Percentiles rank a stretch among this genome's conserved stretches.
These are phyloP conservation scores for Pyrenophora teres DNA, from an alignment of 2,329 filamentous ascomycete genomes.

Conservation along the genomic window DNA sequence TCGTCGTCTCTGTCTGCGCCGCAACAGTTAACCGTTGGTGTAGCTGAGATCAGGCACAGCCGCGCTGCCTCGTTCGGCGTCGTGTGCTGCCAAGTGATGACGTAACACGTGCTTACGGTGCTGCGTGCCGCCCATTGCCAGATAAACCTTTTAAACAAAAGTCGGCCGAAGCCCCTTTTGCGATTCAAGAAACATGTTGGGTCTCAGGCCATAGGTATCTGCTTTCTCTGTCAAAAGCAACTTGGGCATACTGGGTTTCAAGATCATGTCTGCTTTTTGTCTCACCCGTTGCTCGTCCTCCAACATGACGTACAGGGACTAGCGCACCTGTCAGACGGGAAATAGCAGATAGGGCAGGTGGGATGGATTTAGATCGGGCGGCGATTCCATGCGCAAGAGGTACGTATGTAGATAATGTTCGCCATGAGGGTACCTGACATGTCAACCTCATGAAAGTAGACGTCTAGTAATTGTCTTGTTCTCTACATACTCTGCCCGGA, in stretches of 20 bases:
- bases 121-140: neutral
- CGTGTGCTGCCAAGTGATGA: constrained; percentile 30
- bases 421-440: neutral
- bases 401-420: neutral
- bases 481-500: neutral
- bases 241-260: neutral
- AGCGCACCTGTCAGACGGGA: constrained; percentile 16
- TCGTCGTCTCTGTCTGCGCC: constrained; percentile 5
- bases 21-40: constrained; percentile 15
- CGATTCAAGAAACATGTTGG: too few relatives aligned
- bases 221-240: neutral
- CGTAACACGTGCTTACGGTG: constrained; percentile 24
- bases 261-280: constrained; percentile 8
- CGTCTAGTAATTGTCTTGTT: too few relatives aligned
- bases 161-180: neutral
- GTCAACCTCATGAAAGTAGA: neutral
- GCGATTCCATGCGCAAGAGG: neutral
- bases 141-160: neutral
- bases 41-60: constrained; percentile 22
- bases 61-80: constrained; percentile 20
- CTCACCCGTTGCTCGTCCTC: constrained; percentile 1
- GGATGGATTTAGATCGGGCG: neutral
- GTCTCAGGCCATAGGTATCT: neutral
- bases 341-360: constrained; percentile 9
- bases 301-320: constrained; percentile 16